Percentiles rank a stretch among this genome's conserved stretches.
These are phyloP conservation scores for Pterocarpus macrocarpus DNA, from an alignment of 306 rosid genomes.

Conservation along the genomic window DNA sequence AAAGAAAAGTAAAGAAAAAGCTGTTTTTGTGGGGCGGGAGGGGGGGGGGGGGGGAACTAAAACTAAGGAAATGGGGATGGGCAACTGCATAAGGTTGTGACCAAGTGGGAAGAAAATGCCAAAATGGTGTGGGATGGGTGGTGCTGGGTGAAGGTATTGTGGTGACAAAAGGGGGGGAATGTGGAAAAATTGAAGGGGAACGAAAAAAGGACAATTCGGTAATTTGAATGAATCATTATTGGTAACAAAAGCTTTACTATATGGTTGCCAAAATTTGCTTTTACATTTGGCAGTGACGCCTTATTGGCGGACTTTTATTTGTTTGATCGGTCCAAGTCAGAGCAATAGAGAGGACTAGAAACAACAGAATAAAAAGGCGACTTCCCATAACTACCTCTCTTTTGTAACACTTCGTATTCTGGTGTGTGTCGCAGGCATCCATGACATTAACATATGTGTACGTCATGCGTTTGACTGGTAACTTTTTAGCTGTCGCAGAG, in stretches of 20 bases:
- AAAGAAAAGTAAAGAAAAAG: too few species aligned
- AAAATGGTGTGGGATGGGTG: too few species aligned
- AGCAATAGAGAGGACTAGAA: conserved; percentile 26
- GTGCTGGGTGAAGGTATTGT: too few species aligned
- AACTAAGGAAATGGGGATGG: too few species aligned
- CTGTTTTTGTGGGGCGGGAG: too few species aligned
- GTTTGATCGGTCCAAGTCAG: conserved; percentile 24
- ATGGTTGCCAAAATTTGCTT: neutral
- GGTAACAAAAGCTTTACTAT: neutral
- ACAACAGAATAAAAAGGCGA: neutral
- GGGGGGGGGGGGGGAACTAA: too few species aligned
- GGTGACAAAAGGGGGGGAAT: too few species aligned
- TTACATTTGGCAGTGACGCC: neutral
- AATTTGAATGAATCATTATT: neutral
- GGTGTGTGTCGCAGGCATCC: conserved; percentile 11
- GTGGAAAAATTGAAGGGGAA: too few species aligned
- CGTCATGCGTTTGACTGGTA: conserved; percentile 41
- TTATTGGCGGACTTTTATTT: conserved; percentile 17
- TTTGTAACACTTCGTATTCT: neutral
- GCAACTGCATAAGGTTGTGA: too few species aligned
- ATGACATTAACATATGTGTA: neutral
- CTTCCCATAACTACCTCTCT: conserved; percentile 25
- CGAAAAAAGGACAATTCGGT: too few species aligned
- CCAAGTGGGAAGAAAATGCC: too few species aligned
- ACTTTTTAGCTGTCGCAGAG: conserved; percentile 10